These are phyloP conservation scores for Claviceps spartinae DNA, from an alignment of 2,329 filamentous ascomycete genomes.

Conservation along the genomic window DNA sequence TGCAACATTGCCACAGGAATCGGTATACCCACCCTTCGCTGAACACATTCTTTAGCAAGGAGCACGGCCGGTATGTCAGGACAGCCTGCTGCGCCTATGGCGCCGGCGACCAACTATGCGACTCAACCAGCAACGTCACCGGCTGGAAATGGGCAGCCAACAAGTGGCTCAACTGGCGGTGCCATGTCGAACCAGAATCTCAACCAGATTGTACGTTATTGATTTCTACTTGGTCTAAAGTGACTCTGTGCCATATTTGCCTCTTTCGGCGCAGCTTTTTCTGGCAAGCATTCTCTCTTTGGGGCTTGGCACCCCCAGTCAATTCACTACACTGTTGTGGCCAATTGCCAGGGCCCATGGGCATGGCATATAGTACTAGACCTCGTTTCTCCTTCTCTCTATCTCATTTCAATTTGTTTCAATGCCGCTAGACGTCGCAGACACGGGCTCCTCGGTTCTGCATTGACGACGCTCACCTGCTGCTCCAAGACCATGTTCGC, in stretches of 20 bases:
- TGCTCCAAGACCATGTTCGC: neutral
- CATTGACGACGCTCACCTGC: too few species aligned
- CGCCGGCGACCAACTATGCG: constrained; percentile 18
- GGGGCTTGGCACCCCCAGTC: neutral
- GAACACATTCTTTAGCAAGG: neutral
- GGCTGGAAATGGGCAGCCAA: constrained; percentile 15
- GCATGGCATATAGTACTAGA: neutral
- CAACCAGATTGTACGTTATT: constrained; percentile 77
- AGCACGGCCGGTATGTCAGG: constrained; percentile 19
- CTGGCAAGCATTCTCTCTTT: neutral
- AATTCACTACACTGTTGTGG: neutral
- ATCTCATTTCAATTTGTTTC: neutral
- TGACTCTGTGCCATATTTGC: constrained; percentile 9
- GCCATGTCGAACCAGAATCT: constrained; percentile 73
- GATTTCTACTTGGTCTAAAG: constrained; percentile 22
- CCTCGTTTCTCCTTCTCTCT: neutral
- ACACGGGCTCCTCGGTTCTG: neutral
- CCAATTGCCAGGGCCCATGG: neutral
- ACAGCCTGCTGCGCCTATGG: constrained; percentile 16
- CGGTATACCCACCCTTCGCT: neutral
- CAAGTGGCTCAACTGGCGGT: constrained; percentile 19
- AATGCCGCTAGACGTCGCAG: neutral
- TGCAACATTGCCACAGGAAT: neutral
- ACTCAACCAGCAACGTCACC: constrained; percentile 22
- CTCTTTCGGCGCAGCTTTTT: neutral